Conservation (phyloP, 805 yeast species). For the Sugiyamaella mastotermitis region DNA sequence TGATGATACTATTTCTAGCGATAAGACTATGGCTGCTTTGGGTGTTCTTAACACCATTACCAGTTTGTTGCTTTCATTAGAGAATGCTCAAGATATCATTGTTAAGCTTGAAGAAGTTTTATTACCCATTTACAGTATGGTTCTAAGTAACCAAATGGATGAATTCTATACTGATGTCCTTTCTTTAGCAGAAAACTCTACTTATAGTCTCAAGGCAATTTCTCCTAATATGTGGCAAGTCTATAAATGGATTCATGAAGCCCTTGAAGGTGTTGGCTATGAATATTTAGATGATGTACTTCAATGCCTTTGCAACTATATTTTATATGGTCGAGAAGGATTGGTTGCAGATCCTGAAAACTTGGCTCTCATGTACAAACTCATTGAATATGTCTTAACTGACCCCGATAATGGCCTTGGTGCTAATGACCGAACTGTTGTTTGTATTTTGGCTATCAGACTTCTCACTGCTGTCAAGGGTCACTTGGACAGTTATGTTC, state of each 20-base stretch:
- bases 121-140: slow-evolving; percentile 61
- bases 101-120: slow-evolving; percentile 58
- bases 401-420: slow-evolving; percentile 43
- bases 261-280: slow-evolving; percentile 38
- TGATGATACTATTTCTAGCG: slow-evolving; percentile 42
- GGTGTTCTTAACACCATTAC: slow-evolving; percentile 78
- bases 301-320: slow-evolving; percentile 67
- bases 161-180: slow-evolving; percentile 74
- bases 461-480: slow-evolving; percentile 54
- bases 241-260: slow-evolving; percentile 45
- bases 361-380: slow-evolving; percentile 43
- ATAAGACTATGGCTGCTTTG: slow-evolving; percentile 74
- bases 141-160: slow-evolving; percentile 57
- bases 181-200: slow-evolving; percentile 66
- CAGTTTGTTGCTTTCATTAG: slow-evolving; percentile 76
- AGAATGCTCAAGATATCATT: slow-evolving; percentile 67
- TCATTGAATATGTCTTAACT: slow-evolving; percentile 36
- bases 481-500: slow-evolving; percentile 40
- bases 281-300: slow-evolving; percentile 70
- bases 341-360: slow-evolving; percentile 43
- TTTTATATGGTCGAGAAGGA: slow-evolving; percentile 53
- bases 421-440: slow-evolving; percentile 52
- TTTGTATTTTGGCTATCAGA: slow-evolving; percentile 60
- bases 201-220: slow-evolving; percentile 52
- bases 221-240: slow-evolving; percentile 73